Percentiles rank a stretch among this genome's conserved stretches.
Conservation (phyloP, 148 eudicot genomes). For the Camellia lanceoleosa region DNA sequence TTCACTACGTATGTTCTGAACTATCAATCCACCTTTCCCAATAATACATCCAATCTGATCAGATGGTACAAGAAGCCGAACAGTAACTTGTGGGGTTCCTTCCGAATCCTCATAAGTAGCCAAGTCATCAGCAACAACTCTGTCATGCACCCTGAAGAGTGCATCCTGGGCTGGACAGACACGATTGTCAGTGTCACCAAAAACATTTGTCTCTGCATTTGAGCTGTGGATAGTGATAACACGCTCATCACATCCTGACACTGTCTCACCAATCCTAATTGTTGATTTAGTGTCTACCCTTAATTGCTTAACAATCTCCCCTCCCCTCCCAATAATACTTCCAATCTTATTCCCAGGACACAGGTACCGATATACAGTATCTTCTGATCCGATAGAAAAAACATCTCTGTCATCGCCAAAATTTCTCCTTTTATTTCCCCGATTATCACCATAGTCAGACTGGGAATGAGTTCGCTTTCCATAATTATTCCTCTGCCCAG, state of each 20-base stretch:
- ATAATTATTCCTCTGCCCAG: constrained; percentile 69
- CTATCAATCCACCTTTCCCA: constrained; percentile 97
- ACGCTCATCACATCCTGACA: constrained; percentile 78
- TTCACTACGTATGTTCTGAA: constrained; percentile 79
- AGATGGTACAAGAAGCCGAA: constrained; percentile 76
- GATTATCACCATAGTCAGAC: constrained; percentile 60
- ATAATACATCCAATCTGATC: constrained; percentile 98
- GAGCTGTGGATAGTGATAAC: constrained; percentile 79
- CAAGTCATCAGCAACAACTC: constrained; percentile 72
- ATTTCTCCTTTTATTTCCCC: constrained; percentile 74
- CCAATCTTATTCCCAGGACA: constrained; percentile 91
- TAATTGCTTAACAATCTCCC: constrained; percentile 89
- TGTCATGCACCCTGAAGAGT: constrained; percentile 83
- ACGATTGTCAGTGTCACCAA: constrained; percentile 54
- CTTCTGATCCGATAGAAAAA: constrained; percentile 69
- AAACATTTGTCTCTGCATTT: constrained; percentile 67
- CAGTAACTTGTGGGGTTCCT: constrained; percentile 56
- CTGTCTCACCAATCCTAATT: constrained; percentile 89
- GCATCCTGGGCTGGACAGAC: constrained; percentile 95
- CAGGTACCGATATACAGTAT: constrained; percentile 87
- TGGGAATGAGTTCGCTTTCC: constrained; percentile 76
- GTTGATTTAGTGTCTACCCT: constrained; percentile 75
- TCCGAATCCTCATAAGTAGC: constrained; percentile 53
- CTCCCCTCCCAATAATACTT: constrained; percentile 96
- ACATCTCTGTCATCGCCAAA: constrained; percentile 60